A percentile compares a stretch with the other conserved stretches of the same genome.
phyloP scores from a whole-genome alignment of 805 yeast genomes.

The Suhomyces vadensis region DNA sequence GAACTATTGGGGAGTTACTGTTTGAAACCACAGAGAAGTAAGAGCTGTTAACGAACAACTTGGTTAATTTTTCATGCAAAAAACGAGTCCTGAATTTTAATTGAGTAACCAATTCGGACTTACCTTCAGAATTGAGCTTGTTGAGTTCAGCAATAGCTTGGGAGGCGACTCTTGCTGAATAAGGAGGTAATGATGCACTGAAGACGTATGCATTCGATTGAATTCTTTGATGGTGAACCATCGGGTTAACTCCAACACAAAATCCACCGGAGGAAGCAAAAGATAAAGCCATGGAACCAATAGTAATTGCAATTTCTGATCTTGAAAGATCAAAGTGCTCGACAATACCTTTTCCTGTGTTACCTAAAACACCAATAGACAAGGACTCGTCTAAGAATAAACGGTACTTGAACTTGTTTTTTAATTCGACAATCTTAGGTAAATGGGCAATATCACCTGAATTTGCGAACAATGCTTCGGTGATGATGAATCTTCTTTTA shows the following conservation, averaged over 20 bases:
- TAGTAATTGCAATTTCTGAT: constrained; percentile 74
- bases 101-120: constrained; percentile 29
- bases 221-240: constrained; percentile 91
- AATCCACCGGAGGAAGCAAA: constrained; percentile 91
- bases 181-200: constrained; percentile 93
- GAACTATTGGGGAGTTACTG: constrained; percentile 65
- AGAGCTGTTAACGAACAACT: constrained; percentile 34
- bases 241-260: constrained; percentile 80
- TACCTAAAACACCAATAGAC: constrained; percentile 85
- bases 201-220: constrained; percentile 88
- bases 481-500: constrained; percentile 86
- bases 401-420: constrained; percentile 80
- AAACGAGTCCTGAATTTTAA: constrained; percentile 10
- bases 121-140: constrained; percentile 34
- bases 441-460: constrained; percentile 80
- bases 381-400: constrained; percentile 84
- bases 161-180: constrained; percentile 69
- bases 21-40: constrained; percentile 57
- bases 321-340: constrained; percentile 74
- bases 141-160: constrained; percentile 51
- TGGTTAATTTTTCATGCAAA: constrained; percentile 43
- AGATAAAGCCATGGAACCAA: constrained; percentile 81
- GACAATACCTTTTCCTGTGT: constrained; percentile 79
- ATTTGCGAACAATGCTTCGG: constrained; percentile 86
- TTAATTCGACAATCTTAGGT: constrained; percentile 67